Evolutionary conservation across 495 filamentous ascomycete species (phyloP), one percentile per base, ranked within the genome.

Genomic region (Penicillium riverlandense): DNA sequence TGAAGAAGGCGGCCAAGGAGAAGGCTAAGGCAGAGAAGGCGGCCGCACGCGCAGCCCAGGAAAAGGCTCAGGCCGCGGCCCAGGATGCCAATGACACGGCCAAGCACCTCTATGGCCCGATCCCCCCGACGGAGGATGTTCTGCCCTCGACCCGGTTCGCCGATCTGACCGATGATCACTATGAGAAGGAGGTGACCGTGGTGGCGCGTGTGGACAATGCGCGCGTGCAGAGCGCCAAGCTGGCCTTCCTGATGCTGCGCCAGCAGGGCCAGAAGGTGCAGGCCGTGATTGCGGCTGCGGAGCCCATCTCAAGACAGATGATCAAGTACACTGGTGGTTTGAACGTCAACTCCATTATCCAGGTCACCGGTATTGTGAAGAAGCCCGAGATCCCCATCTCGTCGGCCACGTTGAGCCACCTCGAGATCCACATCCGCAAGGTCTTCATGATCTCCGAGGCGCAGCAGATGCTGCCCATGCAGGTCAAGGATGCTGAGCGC

Each of bases 161-260:
- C 40, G 52, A 73, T 16, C 66, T 89, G 7, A 65, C 69, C 41
- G 70, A 77, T 12, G 71, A 72, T 16, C 67, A 82, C 54, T 69
- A 86, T 29, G 85, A 86, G 48, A 82, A 90, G 69, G 80, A 82
- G 46, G 74, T 96, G 35, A 76, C 79, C 15, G 78, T 97, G 46
- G 79, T 90, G 13, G 91, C 85, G 6, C 85, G 87, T 66, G 72
- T 96, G 22, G 88, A 96, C 62, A 95, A 92, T 67, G 70, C 85
- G 14, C 75, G 91, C 50, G 83, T 85, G 48, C 87, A 96, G 70
- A 86, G 88, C 52, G 85, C 88, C 47, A 94, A 96, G 68, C 81
- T 96, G 72, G 85, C 80, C 43, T 96, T 97, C 69, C 76, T 96
- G 57, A 87, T 92, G 64, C 76, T 97, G 43, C 76, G 90, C 44